Evolutionary conservation across 441 rosid species (phyloP).

Genomic region (Melastoma candidum): DNA sequence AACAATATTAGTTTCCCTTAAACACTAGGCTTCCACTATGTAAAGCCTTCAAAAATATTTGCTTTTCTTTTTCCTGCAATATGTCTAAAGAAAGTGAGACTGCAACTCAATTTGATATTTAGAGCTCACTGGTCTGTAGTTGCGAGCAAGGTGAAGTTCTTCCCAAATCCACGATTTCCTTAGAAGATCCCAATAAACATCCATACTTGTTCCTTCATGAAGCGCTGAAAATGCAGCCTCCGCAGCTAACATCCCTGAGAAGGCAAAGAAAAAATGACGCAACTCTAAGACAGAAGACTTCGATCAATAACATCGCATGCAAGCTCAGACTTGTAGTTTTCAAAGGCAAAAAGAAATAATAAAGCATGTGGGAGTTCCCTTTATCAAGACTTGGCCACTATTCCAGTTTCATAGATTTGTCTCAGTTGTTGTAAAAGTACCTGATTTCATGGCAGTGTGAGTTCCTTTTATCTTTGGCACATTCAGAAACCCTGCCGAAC

Average conservation of each 20-base stretch:
- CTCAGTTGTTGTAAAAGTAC: constrained; percentile 20
- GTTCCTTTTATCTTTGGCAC: constrained; percentile 98
- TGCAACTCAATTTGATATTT: constrained; percentile 2
- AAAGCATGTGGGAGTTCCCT: too few relatives aligned
- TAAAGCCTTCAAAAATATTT: too few relatives aligned
- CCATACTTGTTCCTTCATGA: constrained; percentile 48
- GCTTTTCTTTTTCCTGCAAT: too few relatives aligned
- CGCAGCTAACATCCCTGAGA: constrained; percentile 91
- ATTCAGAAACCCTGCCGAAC: constrained; percentile 94
- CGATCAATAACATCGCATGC: too few relatives aligned
- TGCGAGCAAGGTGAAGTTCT: constrained; percentile 71
- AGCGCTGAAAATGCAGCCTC: constrained; percentile 77
- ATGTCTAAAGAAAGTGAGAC: constrained; percentile 5
- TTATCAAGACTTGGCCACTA: too few relatives aligned
- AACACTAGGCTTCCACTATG: too few relatives aligned
- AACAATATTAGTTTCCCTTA: too few relatives aligned
- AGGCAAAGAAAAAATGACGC: constrained; percentile 1
- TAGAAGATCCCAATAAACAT: constrained; percentile 63
- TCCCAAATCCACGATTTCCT: constrained; percentile 90
- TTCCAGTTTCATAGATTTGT: too few relatives aligned
- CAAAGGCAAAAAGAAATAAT: too few relatives aligned
- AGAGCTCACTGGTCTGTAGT: constrained; percentile 79
- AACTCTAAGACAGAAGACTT: neutral
- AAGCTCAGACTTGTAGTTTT: too few relatives aligned
- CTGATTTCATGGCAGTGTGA: constrained; percentile 99